Percentiles rank a stretch among this genome's conserved stretches.
Evolutionary conservation across 2,329 filamentous ascomycete genomes (phyloP).

Genomic region (Exophiala calicioides): DNA sequence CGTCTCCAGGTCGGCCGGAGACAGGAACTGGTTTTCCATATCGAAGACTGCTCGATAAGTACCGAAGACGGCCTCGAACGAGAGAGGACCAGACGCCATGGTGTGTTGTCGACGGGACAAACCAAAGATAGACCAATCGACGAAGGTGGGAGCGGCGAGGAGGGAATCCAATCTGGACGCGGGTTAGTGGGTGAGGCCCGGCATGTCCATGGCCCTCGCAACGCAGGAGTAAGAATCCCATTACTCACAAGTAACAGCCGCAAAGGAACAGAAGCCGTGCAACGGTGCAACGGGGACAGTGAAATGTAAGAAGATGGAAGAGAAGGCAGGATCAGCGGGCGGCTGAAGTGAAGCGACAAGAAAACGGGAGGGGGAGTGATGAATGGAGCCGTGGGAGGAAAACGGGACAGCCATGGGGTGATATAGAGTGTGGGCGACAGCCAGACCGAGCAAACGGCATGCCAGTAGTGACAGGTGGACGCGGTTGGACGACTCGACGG

Average conservation of each 20-base stretch:
- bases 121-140: neutral
- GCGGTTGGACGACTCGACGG: too few species aligned
- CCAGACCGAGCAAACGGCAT: too few species aligned
- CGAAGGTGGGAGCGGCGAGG: neutral
- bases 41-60: constrained; percentile 27
- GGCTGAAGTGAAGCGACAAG: constrained; percentile 10
- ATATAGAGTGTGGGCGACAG: too few species aligned
- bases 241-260: constrained; percentile 15
- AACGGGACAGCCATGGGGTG: too few species aligned
- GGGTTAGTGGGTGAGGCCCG: constrained; percentile 11
- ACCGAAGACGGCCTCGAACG: constrained; percentile 22
- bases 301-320: constrained; percentile 1
- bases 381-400: too few species aligned
- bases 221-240: constrained; percentile 2
- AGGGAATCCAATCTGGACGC: constrained; percentile 4
- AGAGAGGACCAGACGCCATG: constrained; percentile 23
- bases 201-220: constrained; percentile 7
- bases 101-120: constrained; percentile 4
- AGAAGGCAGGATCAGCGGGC: neutral
- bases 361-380: neutral
- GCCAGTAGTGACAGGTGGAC: too few species aligned
- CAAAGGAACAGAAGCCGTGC: constrained; percentile 4
- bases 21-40: constrained; percentile 26
- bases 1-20: constrained; percentile 21
- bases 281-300: constrained; percentile 11